Conservation (phyloP, 768 basidiomycete species). For the Tulasnella calospora region DNA sequence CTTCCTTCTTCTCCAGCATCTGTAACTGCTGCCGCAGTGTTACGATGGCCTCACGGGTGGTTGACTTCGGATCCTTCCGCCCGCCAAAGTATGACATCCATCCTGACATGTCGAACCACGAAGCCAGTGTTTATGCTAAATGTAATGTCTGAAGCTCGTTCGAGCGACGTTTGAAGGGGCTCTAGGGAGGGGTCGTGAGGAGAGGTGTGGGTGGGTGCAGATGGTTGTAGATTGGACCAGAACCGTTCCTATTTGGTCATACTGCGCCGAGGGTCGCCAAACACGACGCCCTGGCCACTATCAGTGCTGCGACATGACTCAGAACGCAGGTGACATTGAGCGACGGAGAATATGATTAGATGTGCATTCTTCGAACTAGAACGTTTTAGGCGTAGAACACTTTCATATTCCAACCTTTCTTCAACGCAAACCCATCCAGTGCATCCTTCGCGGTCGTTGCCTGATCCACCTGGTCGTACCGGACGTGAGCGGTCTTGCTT, state of each 20-base stretch:
- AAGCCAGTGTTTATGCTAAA: background rate
- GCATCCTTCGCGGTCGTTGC: constrained; percentile 76
- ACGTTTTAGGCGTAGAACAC: constrained; percentile 48
- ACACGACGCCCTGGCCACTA: background rate
- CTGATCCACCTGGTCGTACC: constrained; percentile 69
- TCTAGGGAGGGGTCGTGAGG: background rate
- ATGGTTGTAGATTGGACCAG: constrained; percentile 2
- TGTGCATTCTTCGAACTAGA: background rate
- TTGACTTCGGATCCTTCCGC: constrained; percentile 73
- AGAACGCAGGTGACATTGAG: background rate
- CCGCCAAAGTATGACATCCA: constrained; percentile 88
- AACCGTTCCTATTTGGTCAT: background rate
- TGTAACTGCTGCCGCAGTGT: constrained; percentile 86
- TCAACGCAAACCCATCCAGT: constrained; percentile 78
- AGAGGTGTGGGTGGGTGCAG: background rate
- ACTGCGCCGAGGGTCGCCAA: background rate
- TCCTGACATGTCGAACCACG: constrained; percentile 38
- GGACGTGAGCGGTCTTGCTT: constrained; percentile 74
- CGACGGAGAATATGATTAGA: background rate
- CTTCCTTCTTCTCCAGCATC: constrained; percentile 99
- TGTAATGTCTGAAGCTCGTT: background rate
- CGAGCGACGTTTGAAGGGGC: background rate
- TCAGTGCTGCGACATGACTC: background rate
- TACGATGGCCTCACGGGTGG: constrained; percentile 90
- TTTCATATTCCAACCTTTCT: constrained; percentile 79